Evolutionary conservation across 352 stramenopile genomes (phyloP), one percentile per base, ranked within the genome.

Genomic region (Globisporangium uncinulatum): DNA sequence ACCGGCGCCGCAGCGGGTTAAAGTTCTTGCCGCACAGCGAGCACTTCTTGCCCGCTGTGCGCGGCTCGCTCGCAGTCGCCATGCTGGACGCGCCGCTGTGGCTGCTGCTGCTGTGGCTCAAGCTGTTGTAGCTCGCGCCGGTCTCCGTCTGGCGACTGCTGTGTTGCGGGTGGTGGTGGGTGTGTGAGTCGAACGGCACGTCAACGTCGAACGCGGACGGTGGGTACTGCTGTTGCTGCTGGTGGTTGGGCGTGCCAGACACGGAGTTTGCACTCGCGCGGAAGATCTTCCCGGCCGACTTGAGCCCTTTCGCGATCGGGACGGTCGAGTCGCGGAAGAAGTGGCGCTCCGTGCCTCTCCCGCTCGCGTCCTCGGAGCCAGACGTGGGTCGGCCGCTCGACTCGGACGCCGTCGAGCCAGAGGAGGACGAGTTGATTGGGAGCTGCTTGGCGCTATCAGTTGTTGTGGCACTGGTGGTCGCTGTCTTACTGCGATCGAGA

Each of bases 21-120:
- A 94, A 94, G 56, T 70, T 85, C 70, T 92, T 94, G 55, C 73
- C 76, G 60, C 82, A 94, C 3, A 87, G 68, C 0, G 76, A 72
- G 61, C 84, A 92, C 62, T 89, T 86, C 50, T 83, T 88, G 21
- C 56, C 50, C 24, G 21, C 50, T 24, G 21, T 41, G 19, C 56
- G 61, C 37, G 39, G 54, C 52, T 39, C 46, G 20, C 46, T 45
- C 9, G 51, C 19, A 9, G 54, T 29, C 19, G 32, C 39, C 48
- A 51, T 51, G 11, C 39, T 19, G 29, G 41, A 20, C 31, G 42
- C 31, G 14, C 31, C 48, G 54, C 51, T 58, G 43, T 31, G 36
- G 31, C 19, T 62, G 20, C 3, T 48, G 36, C 53, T 47, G 17
- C 37, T 55, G 49, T 45, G 15, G n/a, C 32, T 54, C 20, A 17